phyloP scores from a whole-genome alignment of 176 grass and related monocot species.

The Rhipidocladum racemiflorum region DNA sequence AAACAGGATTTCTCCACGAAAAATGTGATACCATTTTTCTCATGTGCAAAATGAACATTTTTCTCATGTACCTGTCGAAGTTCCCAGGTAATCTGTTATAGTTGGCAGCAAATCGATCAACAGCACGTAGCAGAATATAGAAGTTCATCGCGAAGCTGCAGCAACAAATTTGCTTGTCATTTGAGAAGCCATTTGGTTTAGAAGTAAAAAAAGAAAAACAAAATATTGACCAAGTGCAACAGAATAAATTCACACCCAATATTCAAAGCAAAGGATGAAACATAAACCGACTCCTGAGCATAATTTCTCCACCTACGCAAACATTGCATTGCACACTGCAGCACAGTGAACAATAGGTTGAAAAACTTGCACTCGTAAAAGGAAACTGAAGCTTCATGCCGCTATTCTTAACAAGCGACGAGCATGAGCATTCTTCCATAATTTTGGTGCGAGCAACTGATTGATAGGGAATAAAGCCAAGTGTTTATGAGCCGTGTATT shows the following conservation, averaged over 20 bases:
- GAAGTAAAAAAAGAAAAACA: slow-evolving; percentile 1
- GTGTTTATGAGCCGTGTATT: neutral
- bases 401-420: neutral
- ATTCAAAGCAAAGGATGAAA: neutral
- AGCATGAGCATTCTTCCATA: neutral
- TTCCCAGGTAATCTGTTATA: slow-evolving; percentile 68
- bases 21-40: slow-evolving; percentile 7
- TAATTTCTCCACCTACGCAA: neutral
- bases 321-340: neutral
- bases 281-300: neutral
- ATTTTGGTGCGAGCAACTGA: neutral
- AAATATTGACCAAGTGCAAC: slow-evolving; percentile 4
- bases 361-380: neutral
- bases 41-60: slow-evolving; percentile 9
- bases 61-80: slow-evolving; percentile 66
- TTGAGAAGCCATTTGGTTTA: neutral
- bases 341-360: neutral
- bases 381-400: neutral
- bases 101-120: slow-evolving; percentile 70
- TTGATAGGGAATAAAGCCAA: neutral
- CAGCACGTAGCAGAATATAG: slow-evolving; percentile 77
- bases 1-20: slow-evolving; percentile 36
- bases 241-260: neutral
- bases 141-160: slow-evolving; percentile 76
- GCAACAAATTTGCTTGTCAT: slow-evolving; percentile 13